Percentiles rank a stretch among this genome's conserved stretches.
Evolutionary conservation across 192 early-diverging fungal species (phyloP).

Genomic region (Coemansia sp.): DNA sequence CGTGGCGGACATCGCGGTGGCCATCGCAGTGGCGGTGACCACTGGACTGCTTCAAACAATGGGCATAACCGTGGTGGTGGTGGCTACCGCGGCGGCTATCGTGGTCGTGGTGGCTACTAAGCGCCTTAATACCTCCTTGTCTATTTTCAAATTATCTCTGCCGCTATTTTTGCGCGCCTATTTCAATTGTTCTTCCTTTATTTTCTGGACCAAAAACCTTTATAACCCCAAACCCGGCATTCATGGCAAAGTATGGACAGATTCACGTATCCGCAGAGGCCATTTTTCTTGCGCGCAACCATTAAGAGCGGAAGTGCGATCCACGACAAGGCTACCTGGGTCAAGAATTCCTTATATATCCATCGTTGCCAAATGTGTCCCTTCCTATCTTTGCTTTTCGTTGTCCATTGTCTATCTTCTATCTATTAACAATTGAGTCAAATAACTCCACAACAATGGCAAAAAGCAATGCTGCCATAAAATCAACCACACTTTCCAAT

Average conservation of each 20-base stretch:
- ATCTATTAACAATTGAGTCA: not conserved
- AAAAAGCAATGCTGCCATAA: not conserved
- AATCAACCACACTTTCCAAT: not conserved
- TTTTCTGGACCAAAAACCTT: not conserved
- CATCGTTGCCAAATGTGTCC: not conserved
- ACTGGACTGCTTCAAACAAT: not conserved
- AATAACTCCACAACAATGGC: not conserved
- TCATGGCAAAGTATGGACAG: not conserved
- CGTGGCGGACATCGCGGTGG: slow-evolving; percentile 8
- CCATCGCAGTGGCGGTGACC: slow-evolving; percentile 9
- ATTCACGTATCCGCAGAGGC: not conserved
- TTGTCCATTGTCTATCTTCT: not conserved
- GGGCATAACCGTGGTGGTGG: not conserved
- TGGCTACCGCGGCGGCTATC: slow-evolving; percentile 20
- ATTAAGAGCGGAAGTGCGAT: not conserved
- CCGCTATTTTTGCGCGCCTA: not conserved
- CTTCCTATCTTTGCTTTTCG: not conserved
- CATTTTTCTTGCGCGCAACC: not conserved
- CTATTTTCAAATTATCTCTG: not conserved
- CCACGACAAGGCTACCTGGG: not conserved
- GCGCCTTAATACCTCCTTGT: not conserved
- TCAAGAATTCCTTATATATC: too few relatives aligned
- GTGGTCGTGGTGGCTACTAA: slow-evolving; percentile 30
- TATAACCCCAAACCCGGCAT: not conserved
- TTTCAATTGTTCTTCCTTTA: not conserved